A percentile compares a stretch with the other conserved stretches of the same genome.
phyloP scores from a whole-genome alignment of 2,329 filamentous ascomycete genomes.

The Graphiopsis chlorocephala region DNA sequence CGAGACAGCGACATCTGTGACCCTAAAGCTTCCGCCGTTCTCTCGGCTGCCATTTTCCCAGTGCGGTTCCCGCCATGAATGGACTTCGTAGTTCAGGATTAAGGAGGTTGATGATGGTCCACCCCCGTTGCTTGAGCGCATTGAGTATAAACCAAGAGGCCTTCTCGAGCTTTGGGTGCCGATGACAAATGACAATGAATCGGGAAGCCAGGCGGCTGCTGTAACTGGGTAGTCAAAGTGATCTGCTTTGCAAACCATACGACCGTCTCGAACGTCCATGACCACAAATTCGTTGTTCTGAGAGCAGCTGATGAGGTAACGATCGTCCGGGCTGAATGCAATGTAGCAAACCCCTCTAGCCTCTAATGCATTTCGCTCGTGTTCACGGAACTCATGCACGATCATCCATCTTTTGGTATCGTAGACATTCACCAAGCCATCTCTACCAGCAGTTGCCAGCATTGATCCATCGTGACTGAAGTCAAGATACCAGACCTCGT shows the following conservation, averaged over 20 bases:
- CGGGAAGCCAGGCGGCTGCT: slow-evolving; percentile 82
- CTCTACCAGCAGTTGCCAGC: slow-evolving; percentile 78
- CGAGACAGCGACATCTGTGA: slow-evolving; percentile 82
- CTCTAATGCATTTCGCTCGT: slow-evolving; percentile 25
- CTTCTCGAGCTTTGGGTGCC: slow-evolving; percentile 68
- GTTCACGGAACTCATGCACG: slow-evolving; percentile 46
- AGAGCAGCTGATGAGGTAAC: slow-evolving; percentile 77
- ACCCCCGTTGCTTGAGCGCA: slow-evolving; percentile 19
- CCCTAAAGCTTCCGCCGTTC: slow-evolving; percentile 62
- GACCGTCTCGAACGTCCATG: slow-evolving; percentile 44
- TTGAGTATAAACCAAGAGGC: slow-evolving; percentile 59
- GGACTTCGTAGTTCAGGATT: slow-evolving; percentile 30
- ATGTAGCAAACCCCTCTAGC: slow-evolving; percentile 68
- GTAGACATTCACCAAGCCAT: slow-evolving; percentile 76
- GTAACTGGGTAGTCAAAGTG: slow-evolving; percentile 82
- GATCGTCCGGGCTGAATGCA: slow-evolving; percentile 89
- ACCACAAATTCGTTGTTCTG: slow-evolving; percentile 36
- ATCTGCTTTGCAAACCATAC: slow-evolving; percentile 61
- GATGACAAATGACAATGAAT: slow-evolving; percentile 74
- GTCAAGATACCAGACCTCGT: slow-evolving; percentile 87
- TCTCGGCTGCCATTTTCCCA: slow-evolving; percentile 22
- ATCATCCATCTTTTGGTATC: slow-evolving; percentile 69
- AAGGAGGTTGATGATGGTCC: slow-evolving; percentile 11
- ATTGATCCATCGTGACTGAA: slow-evolving; percentile 86
- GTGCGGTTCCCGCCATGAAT: slow-evolving; percentile 47